Evolutionary conservation across 371 early-diverging fungal species (phyloP), one percentile per base, ranked within the genome.

Genomic region (Amoeboaphelidium occidentale): DNA sequence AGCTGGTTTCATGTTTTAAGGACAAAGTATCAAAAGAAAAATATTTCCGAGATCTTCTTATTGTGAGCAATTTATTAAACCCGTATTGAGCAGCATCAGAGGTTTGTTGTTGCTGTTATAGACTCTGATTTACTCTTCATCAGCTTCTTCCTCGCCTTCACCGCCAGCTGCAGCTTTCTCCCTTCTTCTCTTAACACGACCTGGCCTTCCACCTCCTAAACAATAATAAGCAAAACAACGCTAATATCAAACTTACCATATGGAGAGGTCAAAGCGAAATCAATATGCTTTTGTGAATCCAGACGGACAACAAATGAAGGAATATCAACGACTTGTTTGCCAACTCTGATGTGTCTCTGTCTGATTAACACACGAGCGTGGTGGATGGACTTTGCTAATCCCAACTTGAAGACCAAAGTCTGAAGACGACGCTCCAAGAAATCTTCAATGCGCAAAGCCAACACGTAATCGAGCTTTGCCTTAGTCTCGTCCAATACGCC

Each of bases 401-500:
- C 98, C 52, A 81, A 74, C 79, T 90, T 88, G 83, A 90, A 92
- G 56, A 99, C 97, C 75, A 89, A 91, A 62, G 94, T 91, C 74
- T 99, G 99, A 58, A 99, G 84, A 63, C 98, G 84, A 61, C 99
- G 84, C 72, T 97, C 96, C 74, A 99, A 75, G 73, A 98, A 97
- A 65, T 92, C 85, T 71, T 91, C 91, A 63, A 94, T 77, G 73
- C 89, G 90, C 54, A 98, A 78, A 62, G 88, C 91, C 57, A 99
- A 70, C 55, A 96, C 94, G 76, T 93, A 94, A 77, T 97, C 97
- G 63, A 99, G 84, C 76, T 88, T 85, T 71, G 86, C 83, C 72
- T 86, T 92, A 67, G 76, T 65, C 67, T 92, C 92, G 66, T 86
- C 86, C 61, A 98, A 78, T 65, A 98, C 87, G 72, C 97, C 97